phyloP scores from a whole-genome alignment of 2,329 filamentous ascomycete genomes.

The Colletotrichum costaricense region DNA sequence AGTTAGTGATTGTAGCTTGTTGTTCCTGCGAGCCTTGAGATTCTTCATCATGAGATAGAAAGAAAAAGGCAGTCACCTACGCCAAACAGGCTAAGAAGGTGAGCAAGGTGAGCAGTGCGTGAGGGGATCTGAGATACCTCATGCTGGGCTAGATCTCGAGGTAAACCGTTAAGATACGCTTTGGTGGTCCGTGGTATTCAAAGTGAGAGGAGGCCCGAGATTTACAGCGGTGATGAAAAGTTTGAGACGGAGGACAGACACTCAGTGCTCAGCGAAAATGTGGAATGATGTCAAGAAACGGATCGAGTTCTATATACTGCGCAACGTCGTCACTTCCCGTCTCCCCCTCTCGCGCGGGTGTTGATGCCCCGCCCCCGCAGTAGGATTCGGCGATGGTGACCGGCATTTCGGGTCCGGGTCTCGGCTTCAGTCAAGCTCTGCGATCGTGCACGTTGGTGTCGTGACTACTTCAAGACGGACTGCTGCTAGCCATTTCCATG shows the following conservation, averaged over 20 bases:
- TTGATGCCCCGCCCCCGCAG: conserved; percentile 26
- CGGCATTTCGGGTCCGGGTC: conserved; percentile 32
- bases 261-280: background rate
- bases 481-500: background rate
- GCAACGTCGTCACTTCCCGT: background rate
- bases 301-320: conserved; percentile 4
- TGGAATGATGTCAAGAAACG: background rate
- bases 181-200: background rate
- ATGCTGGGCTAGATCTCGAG: background rate
- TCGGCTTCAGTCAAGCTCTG: background rate
- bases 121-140: conserved; percentile 19
- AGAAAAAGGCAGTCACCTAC: background rate
- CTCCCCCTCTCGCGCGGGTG: background rate
- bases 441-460: background rate
- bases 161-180: background rate
- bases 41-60: background rate
- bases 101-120: background rate
- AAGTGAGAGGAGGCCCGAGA: background rate
- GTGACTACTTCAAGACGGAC: background rate
- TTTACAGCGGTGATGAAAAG: background rate
- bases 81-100: background rate
- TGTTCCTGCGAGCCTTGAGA: background rate
- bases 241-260: background rate
- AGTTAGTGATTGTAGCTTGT: background rate
- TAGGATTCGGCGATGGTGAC: conserved; percentile 12